These are phyloP conservation scores for Trichoderma asperellum DNA, from an alignment of 2,329 filamentous ascomycete species.

Conservation along the genomic window DNA sequence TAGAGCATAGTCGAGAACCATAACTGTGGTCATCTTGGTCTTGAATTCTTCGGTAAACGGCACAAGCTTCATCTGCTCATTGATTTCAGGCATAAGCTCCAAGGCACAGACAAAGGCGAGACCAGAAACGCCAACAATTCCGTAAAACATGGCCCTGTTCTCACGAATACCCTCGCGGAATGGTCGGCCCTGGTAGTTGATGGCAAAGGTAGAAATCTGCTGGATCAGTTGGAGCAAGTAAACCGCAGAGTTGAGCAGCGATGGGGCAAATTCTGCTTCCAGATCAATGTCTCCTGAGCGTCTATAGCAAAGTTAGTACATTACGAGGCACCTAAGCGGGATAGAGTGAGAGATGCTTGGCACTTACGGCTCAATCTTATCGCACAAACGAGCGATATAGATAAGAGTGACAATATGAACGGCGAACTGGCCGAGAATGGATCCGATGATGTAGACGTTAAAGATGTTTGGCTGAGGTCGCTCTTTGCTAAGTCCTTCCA, in stretches of 20 bases:
- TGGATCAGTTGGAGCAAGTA: conserved; percentile 98
- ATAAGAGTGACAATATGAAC: conserved; percentile 93
- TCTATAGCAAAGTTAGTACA: conserved; percentile 37
- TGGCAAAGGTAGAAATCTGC: conserved; percentile 97
- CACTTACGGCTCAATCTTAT: conserved; percentile 80
- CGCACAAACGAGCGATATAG: conserved; percentile 89
- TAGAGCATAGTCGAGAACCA: conserved; percentile 83
- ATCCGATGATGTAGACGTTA: conserved; percentile 98
- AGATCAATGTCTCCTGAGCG: conserved; percentile 73
- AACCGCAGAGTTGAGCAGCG: conserved; percentile 92
- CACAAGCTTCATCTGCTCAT: conserved; percentile 88
- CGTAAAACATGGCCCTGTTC: conserved; percentile 98
- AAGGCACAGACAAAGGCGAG: conserved; percentile 95
- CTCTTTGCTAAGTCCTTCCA: conserved; percentile 94
- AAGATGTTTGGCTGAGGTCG: conserved; percentile 98
- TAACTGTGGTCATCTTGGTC: conserved; percentile 77
- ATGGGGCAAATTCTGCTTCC: conserved; percentile 91
- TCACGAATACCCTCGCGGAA: conserved; percentile 96
- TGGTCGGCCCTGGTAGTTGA: conserved; percentile 98
- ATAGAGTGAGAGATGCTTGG: no score
- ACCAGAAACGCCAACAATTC: conserved; percentile 83
- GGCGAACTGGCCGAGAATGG: conserved; percentile 94
- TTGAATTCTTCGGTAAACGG: conserved; percentile 91
- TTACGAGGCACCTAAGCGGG: conserved; percentile 35
- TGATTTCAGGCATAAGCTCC: conserved; percentile 94